These are phyloP conservation scores for Pestalotiopsis fici DNA, from an alignment of 2,329 filamentous ascomycete genomes.

Conservation along the genomic window DNA sequence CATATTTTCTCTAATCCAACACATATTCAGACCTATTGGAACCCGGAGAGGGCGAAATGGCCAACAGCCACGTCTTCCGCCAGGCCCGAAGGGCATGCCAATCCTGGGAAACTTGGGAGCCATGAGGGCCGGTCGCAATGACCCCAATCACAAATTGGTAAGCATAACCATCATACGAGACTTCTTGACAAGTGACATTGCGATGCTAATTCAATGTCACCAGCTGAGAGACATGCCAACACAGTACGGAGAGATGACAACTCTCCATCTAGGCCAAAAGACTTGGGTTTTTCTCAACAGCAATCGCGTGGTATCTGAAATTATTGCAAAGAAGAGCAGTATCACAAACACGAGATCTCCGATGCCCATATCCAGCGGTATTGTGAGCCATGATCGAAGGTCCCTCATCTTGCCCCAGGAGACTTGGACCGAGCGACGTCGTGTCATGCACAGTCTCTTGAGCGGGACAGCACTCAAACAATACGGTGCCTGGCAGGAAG, in stretches of 20 bases:
- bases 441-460: conserved; percentile 35
- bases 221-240: background rate
- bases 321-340: conserved; percentile 31
- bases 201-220: background rate
- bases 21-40: background rate
- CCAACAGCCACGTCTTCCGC: background rate
- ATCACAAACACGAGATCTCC: conserved; percentile 31
- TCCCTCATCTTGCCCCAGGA: conserved; percentile 15
- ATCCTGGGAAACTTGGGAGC: background rate
- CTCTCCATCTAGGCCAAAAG: conserved; percentile 21
- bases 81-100: background rate
- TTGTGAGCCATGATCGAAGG: conserved; percentile 32
- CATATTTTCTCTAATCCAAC: background rate
- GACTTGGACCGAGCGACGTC: conserved; percentile 31
- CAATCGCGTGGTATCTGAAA: conserved; percentile 29
- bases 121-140: background rate
- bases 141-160: background rate
- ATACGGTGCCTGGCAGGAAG: conserved; percentile 30
- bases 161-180: background rate
- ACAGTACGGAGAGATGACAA: conserved; percentile 20
- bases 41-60: background rate
- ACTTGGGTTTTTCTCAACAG: conserved; percentile 36
- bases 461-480: conserved; percentile 28
- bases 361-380: conserved; percentile 32
- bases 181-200: background rate